Conservation (phyloP, 352 stramenopile genomes). For the Pythium coloratum region DNA sequence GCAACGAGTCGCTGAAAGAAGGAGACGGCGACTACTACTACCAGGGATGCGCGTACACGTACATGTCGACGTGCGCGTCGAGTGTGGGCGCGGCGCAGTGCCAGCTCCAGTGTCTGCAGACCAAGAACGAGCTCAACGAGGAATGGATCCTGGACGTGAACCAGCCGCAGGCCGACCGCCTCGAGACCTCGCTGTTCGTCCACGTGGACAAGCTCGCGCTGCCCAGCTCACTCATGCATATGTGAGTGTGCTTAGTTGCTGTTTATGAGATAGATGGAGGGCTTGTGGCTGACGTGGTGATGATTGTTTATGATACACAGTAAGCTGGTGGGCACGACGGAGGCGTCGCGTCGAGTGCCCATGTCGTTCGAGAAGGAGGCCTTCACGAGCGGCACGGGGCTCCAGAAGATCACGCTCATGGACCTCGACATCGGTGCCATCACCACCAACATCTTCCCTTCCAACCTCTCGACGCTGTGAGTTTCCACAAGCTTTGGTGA, state of each 20-base stretch:
- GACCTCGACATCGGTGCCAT: conserved; percentile 66
- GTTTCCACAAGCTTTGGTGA: conserved; percentile 6
- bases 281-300: not conserved
- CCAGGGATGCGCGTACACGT: conserved; percentile 49
- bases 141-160: conserved; percentile 61
- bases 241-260: conserved; percentile 37
- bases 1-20: conserved; percentile 29
- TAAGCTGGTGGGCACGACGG: conserved; percentile 56
- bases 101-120: conserved; percentile 68
- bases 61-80: conserved; percentile 50
- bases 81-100: conserved; percentile 46
- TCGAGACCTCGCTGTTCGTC: conserved; percentile 61
- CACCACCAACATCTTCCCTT: conserved; percentile 63
- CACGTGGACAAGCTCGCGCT: conserved; percentile 49
- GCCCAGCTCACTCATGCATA: conserved; percentile 51
- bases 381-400: conserved; percentile 41
- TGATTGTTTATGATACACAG: conserved; percentile 24
- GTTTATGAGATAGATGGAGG: not conserved
- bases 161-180: conserved; percentile 65
- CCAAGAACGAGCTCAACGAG: conserved; percentile 28
- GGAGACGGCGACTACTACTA: conserved; percentile 66
- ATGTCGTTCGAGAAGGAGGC: conserved; percentile 52
- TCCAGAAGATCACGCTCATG: conserved; percentile 60
- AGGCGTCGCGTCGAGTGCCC: conserved; percentile 53
- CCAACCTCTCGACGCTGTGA: conserved; percentile 57